Evolutionary conservation across 2,329 filamentous ascomycete species (phyloP).

Genomic region (Diaporthe destruens): DNA sequence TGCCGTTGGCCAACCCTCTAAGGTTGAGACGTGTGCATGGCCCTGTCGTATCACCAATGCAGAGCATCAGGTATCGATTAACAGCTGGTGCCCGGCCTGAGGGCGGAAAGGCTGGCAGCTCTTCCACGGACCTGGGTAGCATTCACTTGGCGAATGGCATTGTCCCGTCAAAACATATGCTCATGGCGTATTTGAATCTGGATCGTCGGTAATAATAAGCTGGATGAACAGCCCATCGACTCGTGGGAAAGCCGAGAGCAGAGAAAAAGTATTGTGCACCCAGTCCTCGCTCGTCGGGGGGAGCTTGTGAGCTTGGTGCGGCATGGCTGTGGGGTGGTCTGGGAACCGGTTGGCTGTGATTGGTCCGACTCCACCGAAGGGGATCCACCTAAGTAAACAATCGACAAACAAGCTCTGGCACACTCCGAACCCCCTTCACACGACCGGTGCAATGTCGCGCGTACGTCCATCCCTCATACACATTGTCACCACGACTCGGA

Average conservation of each 20-base stretch:
- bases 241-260: background rate
- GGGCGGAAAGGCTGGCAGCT: background rate
- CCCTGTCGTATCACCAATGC: background rate
- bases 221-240: background rate
- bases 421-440: constrained; percentile 18
- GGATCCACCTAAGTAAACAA: constrained; percentile 30
- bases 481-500: constrained; percentile 9
- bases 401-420: constrained; percentile 37
- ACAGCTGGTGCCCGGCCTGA: background rate
- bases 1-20: background rate
- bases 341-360: background rate
- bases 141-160: background rate
- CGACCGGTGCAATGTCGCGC: constrained; percentile 15
- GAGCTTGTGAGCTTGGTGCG: background rate
- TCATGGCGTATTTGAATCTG: too few relatives aligned
- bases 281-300: background rate
- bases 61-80: too few relatives aligned
- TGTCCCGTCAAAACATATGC: too few relatives aligned
- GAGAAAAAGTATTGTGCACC: background rate
- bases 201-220: background rate
- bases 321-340: background rate
- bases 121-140: background rate
- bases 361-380: background rate
- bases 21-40: background rate
- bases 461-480: constrained; percentile 19